Evolutionary conservation across 441 rosid species (phyloP), one percentile per base, ranked within the genome.

Genomic region (Corymbia citriodora): DNA sequence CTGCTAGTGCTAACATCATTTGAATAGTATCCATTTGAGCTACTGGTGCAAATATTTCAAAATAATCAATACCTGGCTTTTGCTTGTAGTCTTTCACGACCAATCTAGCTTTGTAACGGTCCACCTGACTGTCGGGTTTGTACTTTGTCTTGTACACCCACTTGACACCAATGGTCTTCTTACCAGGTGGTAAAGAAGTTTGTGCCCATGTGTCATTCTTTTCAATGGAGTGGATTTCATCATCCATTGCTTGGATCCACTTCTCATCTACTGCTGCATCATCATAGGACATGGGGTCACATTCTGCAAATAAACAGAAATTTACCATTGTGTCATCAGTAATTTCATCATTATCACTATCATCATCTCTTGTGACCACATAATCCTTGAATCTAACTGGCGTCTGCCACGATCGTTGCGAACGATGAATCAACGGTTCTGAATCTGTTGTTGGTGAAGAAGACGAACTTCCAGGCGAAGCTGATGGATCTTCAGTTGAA

Each of bases 391-490:
- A 31, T 31, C 16, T 68, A n/a, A 31, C 2, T 31, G 5, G 79
- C 21, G 17, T 68, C 36, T 68, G 5, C 6, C 10, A 0, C 9
- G 8, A 16, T 68, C 11, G 9, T 5, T 16, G 0, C 5, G 10
- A 68, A 68, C 2, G 6, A 68, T 1, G 2, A 31, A 31, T 31
- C 6, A 9, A 31, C 2, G 7, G 3, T 68, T 18, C 11, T 9
- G 10, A 9, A 68, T 9, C 3, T 9, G 2, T 17, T 68, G 79
- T 9, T 15, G 40, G 40, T 40, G 40, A 40, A 40, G 45, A 57
- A 9, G 19, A 68, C 31, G 45, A 31, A 31, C 79, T 31, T 31
- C 23, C 0, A 9, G 2, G 40, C 2, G 21, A 68, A 68, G 19
- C 9, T 68, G 79, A 68, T 68, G 23, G 79, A n/a, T 65, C 72